Percentiles rank a stretch among this genome's conserved stretches.
These are phyloP conservation scores for Xylariaceae sp. DNA, from an alignment of 2,329 filamentous ascomycete genomes.

Conservation along the genomic window DNA sequence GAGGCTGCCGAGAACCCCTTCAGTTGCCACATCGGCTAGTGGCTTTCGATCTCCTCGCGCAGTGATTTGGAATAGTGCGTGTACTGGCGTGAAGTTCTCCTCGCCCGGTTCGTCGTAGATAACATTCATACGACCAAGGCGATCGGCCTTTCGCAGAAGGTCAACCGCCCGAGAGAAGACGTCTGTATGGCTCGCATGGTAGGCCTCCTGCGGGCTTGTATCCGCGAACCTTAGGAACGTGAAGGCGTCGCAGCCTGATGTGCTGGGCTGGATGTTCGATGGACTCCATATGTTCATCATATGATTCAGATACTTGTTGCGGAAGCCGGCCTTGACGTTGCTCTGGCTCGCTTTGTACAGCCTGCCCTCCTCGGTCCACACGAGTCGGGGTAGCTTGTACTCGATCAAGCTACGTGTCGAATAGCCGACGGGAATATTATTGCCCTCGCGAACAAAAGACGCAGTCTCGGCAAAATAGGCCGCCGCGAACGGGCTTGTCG, in stretches of 20 bases:
- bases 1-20: conserved; percentile 68
- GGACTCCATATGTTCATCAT: conserved; percentile 89
- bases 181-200: conserved; percentile 61
- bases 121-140: conserved; percentile 61
- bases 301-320: conserved; percentile 67
- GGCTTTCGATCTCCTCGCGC: conserved; percentile 62
- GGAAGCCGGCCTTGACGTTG: conserved; percentile 74
- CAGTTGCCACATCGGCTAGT: conserved; percentile 61
- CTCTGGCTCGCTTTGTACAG: conserved; percentile 66
- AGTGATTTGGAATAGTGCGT: conserved; percentile 77
- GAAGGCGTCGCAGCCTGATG: conserved; percentile 61
- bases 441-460: conserved; percentile 87
- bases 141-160: conserved; percentile 48
- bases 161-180: conserved; percentile 69
- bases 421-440: conserved; percentile 73
- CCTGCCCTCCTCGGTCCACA: conserved; percentile 78
- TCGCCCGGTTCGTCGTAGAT: conserved; percentile 64
- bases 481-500: conserved; percentile 75
- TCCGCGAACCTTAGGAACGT: conserved; percentile 89
- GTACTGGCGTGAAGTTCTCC: conserved; percentile 60
- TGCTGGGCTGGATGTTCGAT: conserved; percentile 65
- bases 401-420: conserved; percentile 83
- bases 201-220: conserved; percentile 66
- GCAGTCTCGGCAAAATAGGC: conserved; percentile 91
- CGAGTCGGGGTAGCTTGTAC: conserved; percentile 71